These are phyloP conservation scores for Thamnidium elegans DNA, from an alignment of 192 early-diverging fungal genomes.

Conservation along the genomic window DNA sequence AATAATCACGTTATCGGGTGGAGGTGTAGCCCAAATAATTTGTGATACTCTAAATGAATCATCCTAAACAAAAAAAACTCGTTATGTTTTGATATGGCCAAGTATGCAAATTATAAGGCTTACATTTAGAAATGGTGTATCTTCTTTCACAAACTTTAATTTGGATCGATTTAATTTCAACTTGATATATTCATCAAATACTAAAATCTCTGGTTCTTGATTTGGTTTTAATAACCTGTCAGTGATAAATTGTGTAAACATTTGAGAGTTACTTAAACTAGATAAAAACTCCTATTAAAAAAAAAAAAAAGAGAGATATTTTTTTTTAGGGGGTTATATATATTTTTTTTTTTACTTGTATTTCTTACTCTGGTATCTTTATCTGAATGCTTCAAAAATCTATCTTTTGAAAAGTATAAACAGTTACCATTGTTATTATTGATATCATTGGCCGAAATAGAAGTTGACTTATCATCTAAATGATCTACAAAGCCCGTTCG, in stretches of 20 bases:
- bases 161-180: slow-evolving; percentile 76
- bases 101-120: background rate
- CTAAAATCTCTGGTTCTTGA: slow-evolving; percentile 66
- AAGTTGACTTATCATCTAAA: slow-evolving; percentile 26
- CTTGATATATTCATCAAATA: slow-evolving; percentile 83
- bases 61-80: slow-evolving; percentile 12
- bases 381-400: slow-evolving; percentile 41
- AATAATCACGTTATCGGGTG: slow-evolving; percentile 5
- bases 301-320: background rate
- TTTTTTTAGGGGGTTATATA: background rate
- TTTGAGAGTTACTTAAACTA: slow-evolving; percentile 66
- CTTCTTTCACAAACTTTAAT: slow-evolving; percentile 69
- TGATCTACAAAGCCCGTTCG: slow-evolving; percentile 49
- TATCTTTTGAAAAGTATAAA: slow-evolving; percentile 28
- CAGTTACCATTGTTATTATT: slow-evolving; percentile 5
- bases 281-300: slow-evolving; percentile 39
- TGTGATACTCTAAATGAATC: slow-evolving; percentile 30
- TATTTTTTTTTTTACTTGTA: background rate
- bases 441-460: background rate
- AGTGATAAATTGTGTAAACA: slow-evolving; percentile 75
- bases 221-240: slow-evolving; percentile 63
- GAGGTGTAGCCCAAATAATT: slow-evolving; percentile 23
- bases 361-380: slow-evolving; percentile 34
- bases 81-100: background rate
- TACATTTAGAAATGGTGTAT: slow-evolving; percentile 53